Evolutionary conservation across 2,329 filamentous ascomycete genomes (phyloP), one percentile per base, ranked within the genome.

Genomic region (Thelonectria blattea): DNA sequence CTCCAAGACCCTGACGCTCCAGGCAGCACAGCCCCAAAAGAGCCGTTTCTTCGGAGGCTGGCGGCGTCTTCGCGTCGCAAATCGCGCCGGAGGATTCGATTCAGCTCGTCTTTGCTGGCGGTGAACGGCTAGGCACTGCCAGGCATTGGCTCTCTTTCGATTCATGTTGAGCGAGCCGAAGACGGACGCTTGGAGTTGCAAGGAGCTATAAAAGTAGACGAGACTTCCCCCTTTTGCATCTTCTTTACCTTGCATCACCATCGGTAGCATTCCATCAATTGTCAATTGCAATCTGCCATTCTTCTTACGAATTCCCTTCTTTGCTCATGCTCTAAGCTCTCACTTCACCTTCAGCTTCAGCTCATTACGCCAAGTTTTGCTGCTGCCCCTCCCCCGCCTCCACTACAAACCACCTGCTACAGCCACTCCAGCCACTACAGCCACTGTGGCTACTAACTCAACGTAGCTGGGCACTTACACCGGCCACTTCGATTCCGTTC

Each of bases 1-100:
- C 15, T 27, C 48, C 55, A 42, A n/a, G 39, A 52, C 45, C 46
- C 49, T 49, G 24, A 52, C 53, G 32, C 37, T 69, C 57, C 52
- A 71, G 69, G 69, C 69, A 71, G 68, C 64, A 71, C 41, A 52
- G 52, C 50, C 63, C 60, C 65, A 59, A 54, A 10, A 37, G 34
- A 24, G 2, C 34, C 7, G 34, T 15, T 37, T 37, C 12, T 14
- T 14, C 12, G 5, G 12, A 5, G 5, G 9, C 10, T 37, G 34
- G 34, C 3, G 32, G 34, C 11, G 32, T 41, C 18, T 37, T 50
- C 47, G 48, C 45, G 53, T 60, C 57, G 52, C 45, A 34, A 30
- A 11, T 37, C 14, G 55, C 46, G 51, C 45, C 48, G 52, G 51
- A 37, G 34, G 34, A 37, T 37, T 12, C 34, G 15, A 7, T 15